These are phyloP conservation scores for Millerozyma miso DNA, from an alignment of 805 yeast genomes.

Conservation along the genomic window DNA sequence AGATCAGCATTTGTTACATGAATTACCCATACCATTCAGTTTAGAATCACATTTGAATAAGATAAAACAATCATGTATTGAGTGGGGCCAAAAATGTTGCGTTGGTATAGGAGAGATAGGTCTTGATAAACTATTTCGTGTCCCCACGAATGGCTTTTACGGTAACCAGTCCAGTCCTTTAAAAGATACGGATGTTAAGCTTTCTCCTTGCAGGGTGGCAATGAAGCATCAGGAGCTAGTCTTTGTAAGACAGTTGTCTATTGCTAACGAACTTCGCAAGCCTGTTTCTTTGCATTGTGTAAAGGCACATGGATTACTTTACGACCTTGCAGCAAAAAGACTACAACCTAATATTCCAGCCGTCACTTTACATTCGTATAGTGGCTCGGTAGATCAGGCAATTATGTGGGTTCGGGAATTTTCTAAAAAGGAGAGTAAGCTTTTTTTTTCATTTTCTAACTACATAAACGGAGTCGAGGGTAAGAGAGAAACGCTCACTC, in stretches of 20 bases:
- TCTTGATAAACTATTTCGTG: slow-evolving; percentile 67
- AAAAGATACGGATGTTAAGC: slow-evolving; percentile 13
- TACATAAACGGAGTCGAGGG: slow-evolving; percentile 41
- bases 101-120: slow-evolving; percentile 86
- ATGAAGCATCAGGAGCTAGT: slow-evolving; percentile 64
- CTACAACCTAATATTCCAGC: slow-evolving; percentile 21
- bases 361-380: slow-evolving; percentile 76
- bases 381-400: slow-evolving; percentile 76
- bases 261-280: slow-evolving; percentile 47
- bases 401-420: slow-evolving; percentile 39
- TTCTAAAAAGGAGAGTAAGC: slow-evolving; percentile 15
- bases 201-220: slow-evolving; percentile 47
- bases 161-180: slow-evolving; percentile 28
- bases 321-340: slow-evolving; percentile 34
- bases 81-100: not conserved
- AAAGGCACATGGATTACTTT: slow-evolving; percentile 63
- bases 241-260: slow-evolving; percentile 44
- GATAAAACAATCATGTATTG: slow-evolving; percentile 21
- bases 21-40: slow-evolving; percentile 59
- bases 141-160: slow-evolving; percentile 58
- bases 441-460: slow-evolving; percentile 53
- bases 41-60: slow-evolving; percentile 30
- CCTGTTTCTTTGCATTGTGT: slow-evolving; percentile 84
- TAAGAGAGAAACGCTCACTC: slow-evolving; percentile 17
- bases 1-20: slow-evolving; percentile 32